Percentiles rank a stretch among this genome's conserved stretches.
Conservation (phyloP, 2,329 filamentous ascomycete genomes). For the Paecilomyces sp. region DNA sequence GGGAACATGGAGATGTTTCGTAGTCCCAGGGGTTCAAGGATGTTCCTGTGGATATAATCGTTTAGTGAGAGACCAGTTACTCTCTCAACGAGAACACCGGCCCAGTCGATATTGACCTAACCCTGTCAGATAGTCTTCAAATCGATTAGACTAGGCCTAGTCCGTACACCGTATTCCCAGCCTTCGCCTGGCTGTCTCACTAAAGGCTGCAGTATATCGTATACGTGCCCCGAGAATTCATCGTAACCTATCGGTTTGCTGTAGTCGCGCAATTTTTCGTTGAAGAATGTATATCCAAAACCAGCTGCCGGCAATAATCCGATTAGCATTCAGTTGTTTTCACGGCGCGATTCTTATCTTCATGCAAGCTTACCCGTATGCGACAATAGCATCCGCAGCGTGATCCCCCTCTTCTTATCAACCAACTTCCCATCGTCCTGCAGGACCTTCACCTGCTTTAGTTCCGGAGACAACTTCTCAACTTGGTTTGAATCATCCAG, state of each 20-base stretch:
- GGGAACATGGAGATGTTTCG: slow-evolving; percentile 53
- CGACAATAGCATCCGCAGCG: slow-evolving; percentile 50
- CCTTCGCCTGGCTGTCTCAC: slow-evolving; percentile 56
- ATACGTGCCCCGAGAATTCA: slow-evolving; percentile 51
- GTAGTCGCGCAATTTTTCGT: slow-evolving; percentile 42
- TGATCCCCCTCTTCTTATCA: slow-evolving; percentile 45
- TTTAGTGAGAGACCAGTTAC: slow-evolving; percentile 38
- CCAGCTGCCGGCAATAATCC: slow-evolving; percentile 35
- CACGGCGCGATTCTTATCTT: background rate
- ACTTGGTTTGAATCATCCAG: slow-evolving; percentile 36
- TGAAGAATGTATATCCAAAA: slow-evolving; percentile 52
- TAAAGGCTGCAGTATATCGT: slow-evolving; percentile 48
- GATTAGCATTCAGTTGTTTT: slow-evolving; percentile 8
- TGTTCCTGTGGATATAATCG: slow-evolving; percentile 42
- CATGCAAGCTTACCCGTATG: slow-evolving; percentile 31
- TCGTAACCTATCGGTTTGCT: slow-evolving; percentile 46
- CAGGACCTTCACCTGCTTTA: slow-evolving; percentile 35
- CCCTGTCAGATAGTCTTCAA: background rate
- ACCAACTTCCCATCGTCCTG: slow-evolving; percentile 24
- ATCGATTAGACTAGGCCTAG: background rate
- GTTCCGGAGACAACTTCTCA: slow-evolving; percentile 34
- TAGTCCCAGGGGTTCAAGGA: slow-evolving; percentile 44
- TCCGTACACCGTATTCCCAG: slow-evolving; percentile 53
- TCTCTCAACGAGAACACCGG: slow-evolving; percentile 43
- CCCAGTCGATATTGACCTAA: slow-evolving; percentile 50